Conservation (phyloP, 2,329 filamentous ascomycete species). For the Fusarium foetens region DNA sequence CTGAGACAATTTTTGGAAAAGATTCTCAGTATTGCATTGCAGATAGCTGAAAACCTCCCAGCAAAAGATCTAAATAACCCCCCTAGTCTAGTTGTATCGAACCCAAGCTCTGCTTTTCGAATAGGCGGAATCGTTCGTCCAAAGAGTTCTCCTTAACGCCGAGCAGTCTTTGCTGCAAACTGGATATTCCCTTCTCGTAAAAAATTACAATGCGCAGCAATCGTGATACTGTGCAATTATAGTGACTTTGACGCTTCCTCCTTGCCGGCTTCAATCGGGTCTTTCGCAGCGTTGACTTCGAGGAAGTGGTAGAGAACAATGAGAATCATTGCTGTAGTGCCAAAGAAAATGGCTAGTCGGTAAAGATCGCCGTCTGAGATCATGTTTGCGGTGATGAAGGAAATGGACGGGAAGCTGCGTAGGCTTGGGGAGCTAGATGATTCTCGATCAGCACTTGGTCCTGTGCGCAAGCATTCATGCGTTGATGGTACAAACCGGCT, state of each 20-base stretch:
- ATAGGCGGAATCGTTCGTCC: constrained; percentile 8
- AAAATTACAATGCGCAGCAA: constrained; percentile 23
- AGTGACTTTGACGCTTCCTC: constrained; percentile 24
- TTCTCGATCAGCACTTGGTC: constrained; percentile 21
- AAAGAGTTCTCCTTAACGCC: constrained; percentile 36
- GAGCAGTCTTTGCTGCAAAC: constrained; percentile 26
- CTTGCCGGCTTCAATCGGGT: constrained; percentile 24
- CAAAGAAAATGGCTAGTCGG: constrained; percentile 90
- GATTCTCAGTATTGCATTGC: neutral
- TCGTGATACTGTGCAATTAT: constrained; percentile 19
- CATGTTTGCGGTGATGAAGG: constrained; percentile 68
- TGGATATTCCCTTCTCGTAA: constrained; percentile 14
- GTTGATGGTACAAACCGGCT: constrained; percentile 3
- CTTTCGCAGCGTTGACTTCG: constrained; percentile 78
- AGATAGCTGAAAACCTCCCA: constrained; percentile 2
- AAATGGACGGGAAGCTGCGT: constrained; percentile 4
- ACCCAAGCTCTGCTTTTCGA: constrained; percentile 1
- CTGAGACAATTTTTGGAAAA: neutral
- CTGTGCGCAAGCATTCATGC: neutral
- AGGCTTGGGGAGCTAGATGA: constrained; percentile 10
- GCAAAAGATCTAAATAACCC: neutral
- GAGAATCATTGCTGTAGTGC: constrained; percentile 87
- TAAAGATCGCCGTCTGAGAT: constrained; percentile 95
- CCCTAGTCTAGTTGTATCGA: constrained; percentile 9
- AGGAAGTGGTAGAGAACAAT: constrained; percentile 97